A percentile compares a stretch with the other conserved stretches of the same genome.
Conservation (phyloP, 2,329 filamentous ascomycete genomes). For the Esteya vermicola region DNA sequence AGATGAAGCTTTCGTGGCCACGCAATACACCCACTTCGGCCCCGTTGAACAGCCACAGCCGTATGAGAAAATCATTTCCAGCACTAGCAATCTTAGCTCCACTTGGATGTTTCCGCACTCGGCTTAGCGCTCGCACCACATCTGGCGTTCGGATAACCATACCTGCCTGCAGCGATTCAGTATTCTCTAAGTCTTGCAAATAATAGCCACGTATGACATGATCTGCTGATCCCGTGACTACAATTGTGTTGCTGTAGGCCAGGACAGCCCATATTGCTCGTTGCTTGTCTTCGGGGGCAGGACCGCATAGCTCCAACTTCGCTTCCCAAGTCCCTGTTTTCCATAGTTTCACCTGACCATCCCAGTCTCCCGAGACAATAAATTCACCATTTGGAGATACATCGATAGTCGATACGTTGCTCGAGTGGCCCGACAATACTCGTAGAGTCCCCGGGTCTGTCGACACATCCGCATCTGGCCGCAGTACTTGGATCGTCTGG, state of each 20-base stretch:
- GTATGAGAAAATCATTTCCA: conserved; percentile 80
- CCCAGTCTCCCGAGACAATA: conserved; percentile 89
- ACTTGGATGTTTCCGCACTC: conserved; percentile 59
- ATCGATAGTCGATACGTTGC: conserved; percentile 81
- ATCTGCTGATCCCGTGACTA: conserved; percentile 89
- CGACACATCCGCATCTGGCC: too few species aligned
- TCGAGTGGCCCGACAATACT: conserved; percentile 74
- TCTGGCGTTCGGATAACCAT: conserved; percentile 54
- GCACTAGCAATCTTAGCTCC: conserved; percentile 90
- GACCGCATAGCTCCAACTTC: conserved; percentile 52
- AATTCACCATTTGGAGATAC: conserved; percentile 57
- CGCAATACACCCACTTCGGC: conserved; percentile 61
- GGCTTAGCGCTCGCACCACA: conserved; percentile 78
- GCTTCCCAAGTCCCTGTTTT: conserved; percentile 72
- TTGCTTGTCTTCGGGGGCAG: conserved; percentile 17
- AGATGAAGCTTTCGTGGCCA: conserved; percentile 95
- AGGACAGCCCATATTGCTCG: conserved; percentile 79
- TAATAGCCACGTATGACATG: conserved; percentile 77
- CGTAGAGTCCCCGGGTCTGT: too few species aligned
- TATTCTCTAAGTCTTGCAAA: conserved; percentile 35
- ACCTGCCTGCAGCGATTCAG: conserved; percentile 33
- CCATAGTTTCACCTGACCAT: conserved; percentile 79
- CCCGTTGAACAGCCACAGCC: conserved; percentile 74
- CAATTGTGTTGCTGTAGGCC: conserved; percentile 61
- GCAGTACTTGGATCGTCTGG: too few species aligned